Percentiles rank a stretch among this genome's conserved stretches.
Conservation (phyloP, 148 eudicot species). For the Suaeda aralocaspica region DNA sequence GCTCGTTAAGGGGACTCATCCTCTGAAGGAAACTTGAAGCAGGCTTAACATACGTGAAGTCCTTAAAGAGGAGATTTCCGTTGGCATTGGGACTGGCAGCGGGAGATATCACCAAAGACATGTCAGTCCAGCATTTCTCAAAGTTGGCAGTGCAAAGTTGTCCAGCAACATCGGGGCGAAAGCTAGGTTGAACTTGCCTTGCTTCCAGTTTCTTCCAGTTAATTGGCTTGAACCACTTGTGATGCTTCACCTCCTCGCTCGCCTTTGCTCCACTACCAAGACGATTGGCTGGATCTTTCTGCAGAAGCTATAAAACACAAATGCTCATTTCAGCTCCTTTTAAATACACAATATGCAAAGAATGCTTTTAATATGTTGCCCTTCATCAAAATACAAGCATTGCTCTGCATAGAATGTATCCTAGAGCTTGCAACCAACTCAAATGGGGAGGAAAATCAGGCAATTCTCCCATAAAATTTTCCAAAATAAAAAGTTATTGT, state of each 20-base stretch:
- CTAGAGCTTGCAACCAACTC: background rate
- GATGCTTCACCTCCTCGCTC: constrained; percentile 65
- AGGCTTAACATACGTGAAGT: constrained; percentile 73
- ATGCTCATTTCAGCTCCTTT: constrained; percentile 9
- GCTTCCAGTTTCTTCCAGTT: constrained; percentile 81
- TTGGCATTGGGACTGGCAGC: constrained; percentile 64
- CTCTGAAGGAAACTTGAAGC: constrained; percentile 47
- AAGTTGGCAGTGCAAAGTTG: constrained; percentile 75
- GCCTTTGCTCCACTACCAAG: constrained; percentile 64
- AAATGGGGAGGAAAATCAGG: too few relatives aligned
- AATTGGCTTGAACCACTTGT: constrained; percentile 86
- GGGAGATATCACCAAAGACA: constrained; percentile 71
- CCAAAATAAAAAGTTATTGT: background rate
- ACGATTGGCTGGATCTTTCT: constrained; percentile 65
- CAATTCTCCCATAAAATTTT: too few relatives aligned
- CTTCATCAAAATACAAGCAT: background rate
- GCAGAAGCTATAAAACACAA: constrained; percentile 45
- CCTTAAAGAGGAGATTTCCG: constrained; percentile 61
- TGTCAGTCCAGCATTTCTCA: constrained; percentile 69
- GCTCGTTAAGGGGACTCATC: constrained; percentile 37
- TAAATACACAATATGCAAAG: background rate
- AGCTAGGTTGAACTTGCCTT: constrained; percentile 62
- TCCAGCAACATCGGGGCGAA: constrained; percentile 69
- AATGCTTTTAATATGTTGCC: background rate
- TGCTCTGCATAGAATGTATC: background rate